Evolutionary conservation across 805 yeast species (phyloP).

Genomic region (Helenozyma rhizophorensis): DNA sequence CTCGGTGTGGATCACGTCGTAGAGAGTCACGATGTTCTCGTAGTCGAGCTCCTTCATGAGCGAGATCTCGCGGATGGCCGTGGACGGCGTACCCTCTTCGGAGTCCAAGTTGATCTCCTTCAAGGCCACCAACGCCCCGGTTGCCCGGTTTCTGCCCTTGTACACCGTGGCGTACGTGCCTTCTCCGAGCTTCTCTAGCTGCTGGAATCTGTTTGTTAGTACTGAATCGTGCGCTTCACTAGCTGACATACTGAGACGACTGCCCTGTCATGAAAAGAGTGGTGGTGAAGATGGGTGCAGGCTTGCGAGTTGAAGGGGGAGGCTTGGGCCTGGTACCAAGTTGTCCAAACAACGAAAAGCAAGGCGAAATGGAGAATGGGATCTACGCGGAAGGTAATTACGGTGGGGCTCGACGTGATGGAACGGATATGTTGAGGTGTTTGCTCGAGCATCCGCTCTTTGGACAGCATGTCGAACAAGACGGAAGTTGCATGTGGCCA

Average conservation of each 20-base stretch:
- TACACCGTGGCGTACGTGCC: slow-evolving; percentile 99
- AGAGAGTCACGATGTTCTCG: slow-evolving; percentile 85
- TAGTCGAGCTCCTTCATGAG: slow-evolving; percentile 91
- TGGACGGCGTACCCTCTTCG: slow-evolving; percentile 98
- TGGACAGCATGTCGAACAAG: too few relatives aligned
- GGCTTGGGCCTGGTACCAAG: too few relatives aligned
- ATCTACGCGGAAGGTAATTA: too few relatives aligned
- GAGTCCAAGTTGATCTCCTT: slow-evolving; percentile 93
- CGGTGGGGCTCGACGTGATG: too few relatives aligned
- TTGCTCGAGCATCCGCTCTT: too few relatives aligned
- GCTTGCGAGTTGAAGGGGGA: too few relatives aligned
- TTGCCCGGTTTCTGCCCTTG: slow-evolving; percentile 81
- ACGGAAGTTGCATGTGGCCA: too few relatives aligned
- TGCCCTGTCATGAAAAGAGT: slow-evolving; percentile 33
- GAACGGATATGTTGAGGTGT: too few relatives aligned
- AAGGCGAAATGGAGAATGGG: too few relatives aligned
- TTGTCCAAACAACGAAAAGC: too few relatives aligned
- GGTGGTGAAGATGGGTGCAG: too few relatives aligned
- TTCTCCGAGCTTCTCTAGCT: slow-evolving; percentile 83
- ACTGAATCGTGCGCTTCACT: not conserved
- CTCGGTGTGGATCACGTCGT: slow-evolving; percentile 95
- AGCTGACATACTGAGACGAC: slow-evolving; percentile 39
- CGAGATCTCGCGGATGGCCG: slow-evolving; percentile 95
- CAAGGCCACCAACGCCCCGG: slow-evolving; percentile 88
- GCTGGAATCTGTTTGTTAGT: slow-evolving; percentile 35